Percentiles rank a stretch among this genome's conserved stretches.
Conservation (phyloP, 2,329 filamentous ascomycete genomes). For the Truncatella angustata region DNA sequence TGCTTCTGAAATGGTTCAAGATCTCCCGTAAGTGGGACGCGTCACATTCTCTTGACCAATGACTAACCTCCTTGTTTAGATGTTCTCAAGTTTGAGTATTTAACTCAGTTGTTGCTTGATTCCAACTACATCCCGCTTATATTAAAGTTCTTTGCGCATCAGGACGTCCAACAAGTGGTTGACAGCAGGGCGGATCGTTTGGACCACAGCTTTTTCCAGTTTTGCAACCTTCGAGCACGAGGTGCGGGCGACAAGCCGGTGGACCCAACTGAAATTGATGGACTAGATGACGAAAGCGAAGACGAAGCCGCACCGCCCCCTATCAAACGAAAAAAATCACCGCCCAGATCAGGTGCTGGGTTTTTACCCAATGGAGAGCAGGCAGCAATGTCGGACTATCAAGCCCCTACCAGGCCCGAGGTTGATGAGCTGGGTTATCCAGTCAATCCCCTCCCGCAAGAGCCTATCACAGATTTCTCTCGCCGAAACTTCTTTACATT, state of each 20-base stretch:
- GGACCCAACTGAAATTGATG: constrained; percentile 30
- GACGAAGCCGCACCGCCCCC: constrained; percentile 84
- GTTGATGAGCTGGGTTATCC: constrained; percentile 90
- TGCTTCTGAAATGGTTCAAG: constrained; percentile 96
- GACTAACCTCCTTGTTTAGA: constrained; percentile 50
- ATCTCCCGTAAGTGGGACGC: constrained; percentile 70
- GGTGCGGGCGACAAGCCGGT: constrained; percentile 22
- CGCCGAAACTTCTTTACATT: constrained; percentile 93
- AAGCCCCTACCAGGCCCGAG: constrained; percentile 46
- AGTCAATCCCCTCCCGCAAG: constrained; percentile 63
- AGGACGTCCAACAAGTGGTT: constrained; percentile 87
- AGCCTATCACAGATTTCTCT: constrained; percentile 85
- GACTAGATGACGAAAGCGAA: constrained; percentile 53
- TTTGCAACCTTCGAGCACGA: constrained; percentile 61
- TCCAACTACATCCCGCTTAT: constrained; percentile 93
- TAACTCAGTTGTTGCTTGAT: constrained; percentile 89
- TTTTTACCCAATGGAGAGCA: constrained; percentile 23
- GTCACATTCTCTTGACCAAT: not conserved
- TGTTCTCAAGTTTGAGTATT: constrained; percentile 91
- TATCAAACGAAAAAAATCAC: constrained; percentile 61
- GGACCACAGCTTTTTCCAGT: constrained; percentile 87
- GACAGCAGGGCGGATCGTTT: constrained; percentile 81
- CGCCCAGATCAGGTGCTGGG: constrained; percentile 34
- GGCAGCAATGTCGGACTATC: constrained; percentile 31
- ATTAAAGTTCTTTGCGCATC: constrained; percentile 88